A percentile compares a stretch with the other conserved stretches of the same genome.
Evolutionary conservation across 1,139 yeast species (phyloP).

Genomic region (Nakaseomyces uthaithaninus): DNA sequence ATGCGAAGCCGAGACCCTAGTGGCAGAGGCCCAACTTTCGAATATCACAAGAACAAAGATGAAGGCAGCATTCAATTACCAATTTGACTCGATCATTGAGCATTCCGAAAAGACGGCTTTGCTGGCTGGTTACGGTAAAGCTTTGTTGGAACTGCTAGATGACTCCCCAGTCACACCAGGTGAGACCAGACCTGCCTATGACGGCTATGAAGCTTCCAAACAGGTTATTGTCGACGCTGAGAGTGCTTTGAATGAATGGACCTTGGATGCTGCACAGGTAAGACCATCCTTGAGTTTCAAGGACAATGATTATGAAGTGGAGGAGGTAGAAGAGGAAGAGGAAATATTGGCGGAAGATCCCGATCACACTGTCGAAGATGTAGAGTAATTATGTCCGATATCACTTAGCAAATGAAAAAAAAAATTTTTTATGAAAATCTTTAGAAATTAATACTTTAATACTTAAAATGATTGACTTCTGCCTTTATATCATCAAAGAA

Average conservation of each 20-base stretch:
- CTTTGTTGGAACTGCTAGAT: slow-evolving; percentile 87
- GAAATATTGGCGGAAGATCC: slow-evolving; percentile 1
- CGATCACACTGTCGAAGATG: slow-evolving; percentile 1
- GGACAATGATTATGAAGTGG: slow-evolving; percentile 52
- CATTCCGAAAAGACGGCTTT: slow-evolving; percentile 93
- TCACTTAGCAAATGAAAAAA: no score
- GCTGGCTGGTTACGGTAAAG: slow-evolving; percentile 98
- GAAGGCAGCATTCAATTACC: slow-evolving; percentile 95
- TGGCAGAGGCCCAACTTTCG: slow-evolving; percentile 97
- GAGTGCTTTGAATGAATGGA: slow-evolving; percentile 93
- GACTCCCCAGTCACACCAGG: slow-evolving; percentile 98
- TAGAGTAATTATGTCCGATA: neutral
- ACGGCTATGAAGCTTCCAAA: slow-evolving; percentile 96
- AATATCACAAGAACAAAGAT: slow-evolving; percentile 96
- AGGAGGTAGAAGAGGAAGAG: slow-evolving; percentile 30
- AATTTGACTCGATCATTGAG: slow-evolving; percentile 93
- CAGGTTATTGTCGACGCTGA: slow-evolving; percentile 97
- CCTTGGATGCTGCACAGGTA: slow-evolving; percentile 89
- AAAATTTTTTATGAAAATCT: no score
- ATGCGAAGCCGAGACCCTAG: slow-evolving; percentile 97
- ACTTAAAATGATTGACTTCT: no score
- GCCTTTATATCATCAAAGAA: no score
- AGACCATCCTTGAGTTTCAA: slow-evolving; percentile 89
- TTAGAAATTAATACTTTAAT: no score
- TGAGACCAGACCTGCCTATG: slow-evolving; percentile 97